Evolutionary conservation across 2,329 filamentous ascomycete genomes (phyloP).

Genomic region (Exophiala sideris): DNA sequence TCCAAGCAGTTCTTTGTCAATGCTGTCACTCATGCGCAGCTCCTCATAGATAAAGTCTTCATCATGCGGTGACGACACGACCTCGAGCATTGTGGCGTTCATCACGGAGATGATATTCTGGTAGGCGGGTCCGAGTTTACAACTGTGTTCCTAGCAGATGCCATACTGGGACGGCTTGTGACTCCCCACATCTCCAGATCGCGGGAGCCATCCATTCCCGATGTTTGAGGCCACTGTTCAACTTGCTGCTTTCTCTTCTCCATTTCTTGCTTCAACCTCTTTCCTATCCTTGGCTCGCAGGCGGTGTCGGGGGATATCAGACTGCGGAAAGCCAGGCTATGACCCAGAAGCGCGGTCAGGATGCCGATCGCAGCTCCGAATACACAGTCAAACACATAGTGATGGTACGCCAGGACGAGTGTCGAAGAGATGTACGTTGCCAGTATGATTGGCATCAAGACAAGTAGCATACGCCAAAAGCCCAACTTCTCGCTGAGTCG

Average conservation of each 20-base stretch:
- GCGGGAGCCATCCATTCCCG: no score
- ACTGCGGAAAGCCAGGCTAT: constrained; percentile 16
- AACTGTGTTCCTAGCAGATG: no score
- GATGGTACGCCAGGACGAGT: constrained; percentile 66
- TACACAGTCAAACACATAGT: constrained; percentile 68
- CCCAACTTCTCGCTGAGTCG: constrained; percentile 37
- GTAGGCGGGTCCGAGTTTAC: no score
- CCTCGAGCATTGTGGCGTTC: no score
- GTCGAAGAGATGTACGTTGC: constrained; percentile 67
- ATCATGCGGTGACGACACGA: no score
- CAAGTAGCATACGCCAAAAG: constrained; percentile 50
- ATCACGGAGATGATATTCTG: no score
- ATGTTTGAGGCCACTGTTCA: not conserved
- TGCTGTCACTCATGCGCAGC: no score
- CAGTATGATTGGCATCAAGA: constrained; percentile 57
- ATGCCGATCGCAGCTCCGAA: constrained; percentile 60
- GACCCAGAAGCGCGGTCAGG: constrained; percentile 43
- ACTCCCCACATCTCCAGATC: no score
- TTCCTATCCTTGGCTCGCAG: constrained; percentile 10
- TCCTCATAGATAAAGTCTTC: no score
- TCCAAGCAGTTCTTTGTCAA: no score
- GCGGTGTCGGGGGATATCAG: constrained; percentile 6
- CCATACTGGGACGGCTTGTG: no score
- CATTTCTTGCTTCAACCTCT: constrained; percentile 7
- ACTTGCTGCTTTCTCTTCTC: not conserved